Evolutionary conservation across 164 flowering plant species (phyloP).

Genomic region (Liriodendron chinense): DNA sequence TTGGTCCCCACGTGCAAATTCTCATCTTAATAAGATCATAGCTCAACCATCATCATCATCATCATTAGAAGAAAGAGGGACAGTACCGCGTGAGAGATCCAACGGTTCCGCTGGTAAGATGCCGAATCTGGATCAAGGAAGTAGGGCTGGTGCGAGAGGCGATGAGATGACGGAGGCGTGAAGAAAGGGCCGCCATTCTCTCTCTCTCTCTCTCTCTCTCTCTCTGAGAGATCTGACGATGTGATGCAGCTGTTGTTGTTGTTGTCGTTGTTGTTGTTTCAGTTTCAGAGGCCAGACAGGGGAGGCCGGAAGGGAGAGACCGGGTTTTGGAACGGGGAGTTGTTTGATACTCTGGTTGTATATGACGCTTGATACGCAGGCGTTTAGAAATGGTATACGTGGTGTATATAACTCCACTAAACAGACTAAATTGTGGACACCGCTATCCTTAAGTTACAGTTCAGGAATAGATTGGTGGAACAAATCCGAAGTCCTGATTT

Average conservation of each 20-base stretch:
- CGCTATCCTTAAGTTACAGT: too few relatives aligned
- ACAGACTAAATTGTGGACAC: too few relatives aligned
- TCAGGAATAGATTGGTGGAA: too few relatives aligned
- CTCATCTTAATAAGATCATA: neutral
- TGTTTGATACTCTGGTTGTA: too few relatives aligned
- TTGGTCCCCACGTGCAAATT: neutral
- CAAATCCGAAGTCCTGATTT: too few relatives aligned
- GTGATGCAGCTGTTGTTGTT: neutral
- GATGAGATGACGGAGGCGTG: neutral
- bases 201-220: neutral
- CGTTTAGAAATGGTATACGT: too few relatives aligned
- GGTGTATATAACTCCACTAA: too few relatives aligned
- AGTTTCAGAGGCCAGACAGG: neutral
- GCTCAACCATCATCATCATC: too few relatives aligned
- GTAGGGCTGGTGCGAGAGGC: neutral
- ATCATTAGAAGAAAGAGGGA: neutral
- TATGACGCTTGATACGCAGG: too few relatives aligned
- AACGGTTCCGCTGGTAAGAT: neutral
- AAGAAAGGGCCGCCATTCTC: neutral
- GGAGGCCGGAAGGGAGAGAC: neutral
- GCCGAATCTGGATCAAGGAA: neutral
- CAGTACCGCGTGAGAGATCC: neutral
- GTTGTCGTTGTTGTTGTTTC: neutral
- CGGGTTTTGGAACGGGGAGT: neutral
- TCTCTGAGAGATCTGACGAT: neutral